phyloP scores from a whole-genome alignment of 2,329 filamentous ascomycete species.

The Hyphodiscus sp. region DNA sequence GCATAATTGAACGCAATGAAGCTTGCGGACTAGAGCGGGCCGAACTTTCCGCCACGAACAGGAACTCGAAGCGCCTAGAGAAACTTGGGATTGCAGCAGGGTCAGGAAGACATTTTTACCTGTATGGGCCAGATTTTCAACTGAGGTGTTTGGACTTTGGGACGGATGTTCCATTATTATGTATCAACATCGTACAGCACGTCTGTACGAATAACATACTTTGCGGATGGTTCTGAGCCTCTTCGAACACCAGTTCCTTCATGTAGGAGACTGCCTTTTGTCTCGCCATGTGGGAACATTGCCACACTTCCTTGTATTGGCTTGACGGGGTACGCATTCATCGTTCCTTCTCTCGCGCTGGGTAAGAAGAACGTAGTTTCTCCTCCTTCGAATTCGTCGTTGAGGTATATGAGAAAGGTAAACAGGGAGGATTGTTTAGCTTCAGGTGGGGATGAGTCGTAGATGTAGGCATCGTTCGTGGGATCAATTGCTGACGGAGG shows the following conservation, averaged over 20 bases:
- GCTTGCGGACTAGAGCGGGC: conserved; percentile 1
- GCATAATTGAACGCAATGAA: background rate
- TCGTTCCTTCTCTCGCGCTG: conserved; percentile 52
- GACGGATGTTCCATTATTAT: conserved; percentile 3
- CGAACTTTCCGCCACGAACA: conserved; percentile 7
- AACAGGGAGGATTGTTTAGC: conserved; percentile 61
- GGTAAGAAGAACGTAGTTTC: conserved; percentile 68
- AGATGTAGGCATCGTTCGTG: conserved; percentile 45
- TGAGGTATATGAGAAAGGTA: conserved; percentile 63
- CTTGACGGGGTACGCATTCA: conserved; percentile 63
- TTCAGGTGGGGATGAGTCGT: conserved; percentile 54
- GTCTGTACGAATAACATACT: conserved; percentile 66
- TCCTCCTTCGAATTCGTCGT: conserved; percentile 65
- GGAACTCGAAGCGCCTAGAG: background rate
- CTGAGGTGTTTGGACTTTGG: background rate
- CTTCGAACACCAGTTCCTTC: conserved; percentile 65
- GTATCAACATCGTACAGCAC: conserved; percentile 58
- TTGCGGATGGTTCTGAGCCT: conserved; percentile 48
- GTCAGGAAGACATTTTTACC: background rate
- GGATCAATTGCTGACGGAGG: conserved; percentile 59
- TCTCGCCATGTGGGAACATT: conserved; percentile 65
- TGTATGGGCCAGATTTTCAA: background rate
- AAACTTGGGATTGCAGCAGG: background rate
- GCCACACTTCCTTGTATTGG: conserved; percentile 64
- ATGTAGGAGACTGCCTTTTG: conserved; percentile 57